Evolutionary conservation across 192 early-diverging fungal species (phyloP), one percentile per base, ranked within the genome.

Genomic region (Oehlia diaphana): DNA sequence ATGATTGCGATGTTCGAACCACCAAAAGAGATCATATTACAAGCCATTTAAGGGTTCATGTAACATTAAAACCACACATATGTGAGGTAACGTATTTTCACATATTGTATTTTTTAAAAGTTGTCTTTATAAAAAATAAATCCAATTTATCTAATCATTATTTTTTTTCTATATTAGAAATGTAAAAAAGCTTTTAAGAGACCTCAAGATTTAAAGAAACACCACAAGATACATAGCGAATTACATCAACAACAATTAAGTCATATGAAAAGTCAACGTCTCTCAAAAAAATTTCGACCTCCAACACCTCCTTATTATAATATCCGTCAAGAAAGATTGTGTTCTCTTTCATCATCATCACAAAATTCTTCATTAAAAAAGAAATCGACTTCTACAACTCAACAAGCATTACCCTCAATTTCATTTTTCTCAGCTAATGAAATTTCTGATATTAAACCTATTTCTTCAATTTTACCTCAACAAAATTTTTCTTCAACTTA

Each of bases 21-120:
- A 84, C 87, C 33, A 99, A 99, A 88, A 86, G 97, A 79, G 97
- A 99, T 84, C 97, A 99, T 83, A 93, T 98, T 72, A 99, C 96
- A n/a, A 94, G 92, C 19, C 97, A 99, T 81, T 83, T 98, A 79
- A 88, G 96, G 72, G 93, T 97, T 58, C 97, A 99, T 82, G 91
- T 99, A 9, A 91, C 94, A 13, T 89, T 95, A 28, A 97, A 97
- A 85, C 97, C 97, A 10, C 91, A 95, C 85, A 85, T 84, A 37
- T 99, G 97, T 84, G 79, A 81, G 67, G 93, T 94, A 87, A n/a
- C 1, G 9, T 70, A 42, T 44, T 3, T 39, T 39, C 5, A 42
- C 0, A 0, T 42, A 37, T 70, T 39, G 33, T 33, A 68, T 14
- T 33, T 68, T 68, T 33, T 37, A 37, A 37, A 37, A 37, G 35